Evolutionary conservation across 257 asterid species (phyloP), one percentile per base, ranked within the genome.

Genomic region (Oldenlandia corymbosa): DNA sequence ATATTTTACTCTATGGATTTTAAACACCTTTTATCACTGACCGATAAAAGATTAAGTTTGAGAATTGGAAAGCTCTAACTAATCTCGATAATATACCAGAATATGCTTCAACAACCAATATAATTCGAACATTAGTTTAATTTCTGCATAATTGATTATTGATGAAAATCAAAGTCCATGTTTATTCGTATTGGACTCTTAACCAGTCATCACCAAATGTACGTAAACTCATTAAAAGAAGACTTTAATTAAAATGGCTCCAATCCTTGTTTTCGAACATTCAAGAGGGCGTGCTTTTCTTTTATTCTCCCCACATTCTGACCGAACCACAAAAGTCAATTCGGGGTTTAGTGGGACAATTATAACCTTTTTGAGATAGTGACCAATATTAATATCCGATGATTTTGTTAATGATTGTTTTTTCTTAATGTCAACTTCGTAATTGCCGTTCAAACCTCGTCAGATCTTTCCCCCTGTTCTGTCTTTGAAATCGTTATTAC

Each of bases 321-420:
- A 49, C 37, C 13, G 45, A 47, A 27, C 57, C 27, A 31, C 39
- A 45, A 23, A 56, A 13, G 58, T 67, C 58, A 49, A 46, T 10
- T 9, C 20, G 2, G 28, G 52, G 6, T 34, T 11, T 10, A 17
- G 57, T 48, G 17, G 58, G 72, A 58, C 72, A 58, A 36, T 5
- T 23, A 48, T 58, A 5, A 48, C 43, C 66, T 68, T 68, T 68
- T 58, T 26, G 5, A 5, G 72, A 68, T 4, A 24, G 36, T 36
- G 72, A 58, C 72, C 1, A 21, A 17, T 47, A 68, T 27, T 24
- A n/a, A n/a, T n/a, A n/a, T n/a, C n/a, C n/a, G n/a, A n/a, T n/a
- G n/a, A n/a, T n/a, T n/a, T n/a, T n/a, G n/a, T n/a, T n/a, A n/a
- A n/a, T n/a, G n/a, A 31, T 56, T 14, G 43, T 68, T 58, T 36